Evolutionary conservation across 2,329 filamentous ascomycete genomes (phyloP).

Genomic region (Nemania diffusa): DNA sequence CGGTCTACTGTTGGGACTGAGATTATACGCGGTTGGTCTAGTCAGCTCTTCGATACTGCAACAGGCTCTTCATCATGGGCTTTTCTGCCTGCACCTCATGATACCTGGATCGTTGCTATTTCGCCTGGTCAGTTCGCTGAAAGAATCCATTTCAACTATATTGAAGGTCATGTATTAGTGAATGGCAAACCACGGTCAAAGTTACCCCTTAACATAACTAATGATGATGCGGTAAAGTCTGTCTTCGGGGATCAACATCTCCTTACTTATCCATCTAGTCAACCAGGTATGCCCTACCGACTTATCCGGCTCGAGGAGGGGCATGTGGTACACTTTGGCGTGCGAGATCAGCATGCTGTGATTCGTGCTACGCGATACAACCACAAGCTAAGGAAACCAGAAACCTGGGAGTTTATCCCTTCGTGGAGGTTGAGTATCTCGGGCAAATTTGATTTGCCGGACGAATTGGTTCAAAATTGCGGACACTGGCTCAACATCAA

Average conservation of each 20-base stretch:
- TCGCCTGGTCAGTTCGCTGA: conserved; percentile 30
- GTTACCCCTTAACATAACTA: conserved; percentile 62
- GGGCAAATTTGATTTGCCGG: conserved; percentile 61
- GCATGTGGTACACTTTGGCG: conserved; percentile 66
- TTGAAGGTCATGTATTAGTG: conserved; percentile 52
- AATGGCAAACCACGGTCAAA: conserved; percentile 53
- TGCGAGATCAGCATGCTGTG: conserved; percentile 54
- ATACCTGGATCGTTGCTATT: conserved; percentile 39
- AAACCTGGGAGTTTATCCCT: conserved; percentile 52
- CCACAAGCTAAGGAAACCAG: neutral
- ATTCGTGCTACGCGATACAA: conserved; percentile 53
- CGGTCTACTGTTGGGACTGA: conserved; percentile 41
- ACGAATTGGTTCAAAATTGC: conserved; percentile 60
- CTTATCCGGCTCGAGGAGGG: conserved; percentile 44
- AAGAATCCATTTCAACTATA: conserved; percentile 50
- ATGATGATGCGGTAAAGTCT: conserved; percentile 61
- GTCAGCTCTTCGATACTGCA: conserved; percentile 30
- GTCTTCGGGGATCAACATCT: conserved; percentile 52
- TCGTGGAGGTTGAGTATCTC: conserved; percentile 42
- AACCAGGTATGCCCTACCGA: conserved; percentile 64
- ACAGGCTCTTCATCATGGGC: conserved; percentile 49
- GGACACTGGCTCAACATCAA: conserved; percentile 69
- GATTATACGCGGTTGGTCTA: conserved; percentile 56
- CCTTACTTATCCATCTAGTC: conserved; percentile 61
- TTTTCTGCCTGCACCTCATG: conserved; percentile 39